These are phyloP conservation scores for Aureobasidium lini DNA, from an alignment of 2,329 filamentous ascomycete genomes.

Conservation along the genomic window DNA sequence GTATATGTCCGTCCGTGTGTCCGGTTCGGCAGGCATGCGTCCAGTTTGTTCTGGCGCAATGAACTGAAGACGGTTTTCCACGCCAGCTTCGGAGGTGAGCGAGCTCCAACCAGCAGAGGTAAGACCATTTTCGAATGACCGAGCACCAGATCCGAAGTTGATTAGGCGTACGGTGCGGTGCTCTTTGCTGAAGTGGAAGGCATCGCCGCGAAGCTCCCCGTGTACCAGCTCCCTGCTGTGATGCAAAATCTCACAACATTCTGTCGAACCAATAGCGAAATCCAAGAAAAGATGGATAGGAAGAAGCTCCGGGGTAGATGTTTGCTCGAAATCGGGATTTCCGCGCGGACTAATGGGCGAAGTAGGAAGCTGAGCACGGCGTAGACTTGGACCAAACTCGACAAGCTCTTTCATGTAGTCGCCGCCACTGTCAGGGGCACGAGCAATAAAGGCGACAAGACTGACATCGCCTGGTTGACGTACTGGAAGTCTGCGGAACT, in stretches of 20 bases:
- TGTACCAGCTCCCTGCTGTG: slow-evolving; percentile 81
- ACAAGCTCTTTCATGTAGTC: slow-evolving; percentile 66
- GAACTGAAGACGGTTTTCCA: slow-evolving; percentile 82
- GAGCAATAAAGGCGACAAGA: slow-evolving; percentile 75
- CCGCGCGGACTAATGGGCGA: slow-evolving; percentile 6
- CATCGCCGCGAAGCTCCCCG: slow-evolving; percentile 82
- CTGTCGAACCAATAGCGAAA: slow-evolving; percentile 80
- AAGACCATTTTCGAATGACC: slow-evolving; percentile 85
- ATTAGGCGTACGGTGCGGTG: slow-evolving; percentile 67
- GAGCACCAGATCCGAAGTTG: slow-evolving; percentile 77
- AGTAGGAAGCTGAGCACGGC: slow-evolving; percentile 22
- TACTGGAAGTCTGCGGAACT: slow-evolving; percentile 64
- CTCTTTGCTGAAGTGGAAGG: slow-evolving; percentile 76
- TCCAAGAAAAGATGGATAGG: slow-evolving; percentile 73
- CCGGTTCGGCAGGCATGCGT: slow-evolving; percentile 83
- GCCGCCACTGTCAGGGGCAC: slow-evolving; percentile 56
- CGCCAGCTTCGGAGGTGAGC: slow-evolving; percentile 73
- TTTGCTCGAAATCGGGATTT: not conserved
- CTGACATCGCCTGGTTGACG: slow-evolving; percentile 61
- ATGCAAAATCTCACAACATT: slow-evolving; percentile 85
- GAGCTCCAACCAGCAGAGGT: slow-evolving; percentile 77
- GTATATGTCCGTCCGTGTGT: slow-evolving; percentile 89
- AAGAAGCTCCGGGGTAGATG: not conserved
- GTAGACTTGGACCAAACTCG: slow-evolving; percentile 62
- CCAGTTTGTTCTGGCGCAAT: slow-evolving; percentile 95